Conservation (phyloP, 1,284 basidiomycete species). For the Rhodofomes roseus region DNA sequence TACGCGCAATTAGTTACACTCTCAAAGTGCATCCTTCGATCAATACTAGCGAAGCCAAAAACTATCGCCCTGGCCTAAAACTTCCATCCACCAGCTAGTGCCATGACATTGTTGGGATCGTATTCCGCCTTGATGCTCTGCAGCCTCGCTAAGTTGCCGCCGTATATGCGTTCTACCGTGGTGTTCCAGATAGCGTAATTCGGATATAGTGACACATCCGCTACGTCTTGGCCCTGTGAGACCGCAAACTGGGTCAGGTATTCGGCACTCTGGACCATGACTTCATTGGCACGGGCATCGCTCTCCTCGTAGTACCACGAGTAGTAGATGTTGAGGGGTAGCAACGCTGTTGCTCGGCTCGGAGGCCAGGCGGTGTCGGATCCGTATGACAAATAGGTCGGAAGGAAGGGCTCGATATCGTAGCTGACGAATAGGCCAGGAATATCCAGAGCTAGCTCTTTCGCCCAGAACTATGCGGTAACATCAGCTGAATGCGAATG, state of each 20-base stretch:
- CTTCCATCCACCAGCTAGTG: constrained; percentile 51
- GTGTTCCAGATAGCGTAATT: constrained; percentile 53
- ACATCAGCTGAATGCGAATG: not conserved
- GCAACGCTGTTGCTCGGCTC: constrained; percentile 33
- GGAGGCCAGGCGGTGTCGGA: constrained; percentile 47
- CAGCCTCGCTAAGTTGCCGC: constrained; percentile 41
- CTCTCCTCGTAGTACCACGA: constrained; percentile 33
- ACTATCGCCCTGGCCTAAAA: constrained; percentile 11
- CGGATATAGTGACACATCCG: constrained; percentile 34
- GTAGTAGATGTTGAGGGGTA: constrained; percentile 47
- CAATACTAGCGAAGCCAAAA: not conserved
- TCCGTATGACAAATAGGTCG: constrained; percentile 39
- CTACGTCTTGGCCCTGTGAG: constrained; percentile 40
- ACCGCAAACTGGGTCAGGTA: constrained; percentile 35
- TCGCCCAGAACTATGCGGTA: constrained; percentile 23
- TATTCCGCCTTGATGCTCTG: constrained; percentile 36
- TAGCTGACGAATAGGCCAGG: constrained; percentile 37
- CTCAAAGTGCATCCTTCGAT: not conserved
- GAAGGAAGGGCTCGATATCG: constrained; percentile 53
- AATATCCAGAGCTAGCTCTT: not conserved
- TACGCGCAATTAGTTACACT: too few relatives aligned
- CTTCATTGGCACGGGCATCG: constrained; percentile 39
- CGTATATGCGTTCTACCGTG: constrained; percentile 42
- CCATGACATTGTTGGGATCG: constrained; percentile 53
- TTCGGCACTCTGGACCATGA: constrained; percentile 35